phyloP scores from a whole-genome alignment of 164 flowering plant species.

The Houttuynia cordata region DNA sequence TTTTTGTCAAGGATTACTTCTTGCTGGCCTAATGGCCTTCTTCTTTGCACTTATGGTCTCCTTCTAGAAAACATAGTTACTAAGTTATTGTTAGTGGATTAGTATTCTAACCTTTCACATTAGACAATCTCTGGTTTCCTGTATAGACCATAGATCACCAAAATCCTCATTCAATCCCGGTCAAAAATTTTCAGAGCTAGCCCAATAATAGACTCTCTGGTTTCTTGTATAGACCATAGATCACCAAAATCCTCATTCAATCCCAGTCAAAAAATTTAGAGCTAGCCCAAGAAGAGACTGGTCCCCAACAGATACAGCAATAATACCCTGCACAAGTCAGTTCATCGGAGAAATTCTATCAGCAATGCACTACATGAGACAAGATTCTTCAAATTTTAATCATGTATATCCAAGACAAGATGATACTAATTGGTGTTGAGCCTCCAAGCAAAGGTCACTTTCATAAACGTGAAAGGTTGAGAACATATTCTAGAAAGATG shows the following conservation, averaged over 20 bases:
- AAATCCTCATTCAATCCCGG: neutral
- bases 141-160: too few species aligned
- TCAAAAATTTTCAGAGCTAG: neutral
- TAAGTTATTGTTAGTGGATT: neutral
- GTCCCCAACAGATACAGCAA: too few species aligned
- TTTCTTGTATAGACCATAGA: too few species aligned
- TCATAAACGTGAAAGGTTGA: neutral
- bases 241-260: too few species aligned
- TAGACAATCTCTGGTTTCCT: too few species aligned
- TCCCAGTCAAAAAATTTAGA: too few species aligned
- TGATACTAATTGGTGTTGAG: neutral
- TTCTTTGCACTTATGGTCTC: conserved; percentile 16
- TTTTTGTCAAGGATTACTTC: conserved; percentile 1
- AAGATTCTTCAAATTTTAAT: neutral
- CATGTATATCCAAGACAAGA: neutral
- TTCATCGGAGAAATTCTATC: too few species aligned
- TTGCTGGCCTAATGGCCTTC: conserved; percentile 6
- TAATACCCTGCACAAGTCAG: too few species aligned
- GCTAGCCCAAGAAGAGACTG: too few species aligned
- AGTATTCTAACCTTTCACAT: conserved; percentile 11
- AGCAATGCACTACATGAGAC: neutral
- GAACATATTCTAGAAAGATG: neutral
- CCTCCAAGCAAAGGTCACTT: neutral
- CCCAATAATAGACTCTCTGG: too few species aligned
- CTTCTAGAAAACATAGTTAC: conserved; percentile 19